Evolutionary conservation across 1,284 basidiomycete genomes (phyloP).

Genomic region (Lentinus polychrous): DNA sequence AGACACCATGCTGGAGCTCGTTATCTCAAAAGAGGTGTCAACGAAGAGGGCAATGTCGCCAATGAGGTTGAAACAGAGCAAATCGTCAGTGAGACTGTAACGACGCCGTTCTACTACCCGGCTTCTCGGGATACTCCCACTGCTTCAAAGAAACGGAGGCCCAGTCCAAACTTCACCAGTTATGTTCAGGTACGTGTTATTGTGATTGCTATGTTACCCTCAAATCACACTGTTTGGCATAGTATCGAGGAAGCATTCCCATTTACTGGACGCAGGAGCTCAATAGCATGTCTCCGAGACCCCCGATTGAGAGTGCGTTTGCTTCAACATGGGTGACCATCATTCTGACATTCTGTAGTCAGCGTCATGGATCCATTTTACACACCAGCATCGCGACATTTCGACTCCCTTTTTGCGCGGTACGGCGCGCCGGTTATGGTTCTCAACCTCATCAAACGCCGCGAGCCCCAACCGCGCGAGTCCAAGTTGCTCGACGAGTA

Average conservation of each 20-base stretch:
- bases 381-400: constrained; percentile 88
- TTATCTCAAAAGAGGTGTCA: constrained; percentile 92
- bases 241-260: constrained; percentile 95
- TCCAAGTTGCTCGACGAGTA: constrained; percentile 93
- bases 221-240: neutral
- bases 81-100: constrained; percentile 91
- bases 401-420: constrained; percentile 85
- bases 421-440: constrained; percentile 92
- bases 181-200: constrained; percentile 70
- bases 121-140: constrained; percentile 27
- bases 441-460: constrained; percentile 92
- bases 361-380: constrained; percentile 96
- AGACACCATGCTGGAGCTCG: constrained; percentile 95
- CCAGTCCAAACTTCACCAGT: constrained; percentile 86
- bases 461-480: constrained; percentile 80
- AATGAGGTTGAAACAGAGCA: constrained; percentile 99
- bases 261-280: constrained; percentile 96
- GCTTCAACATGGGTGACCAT: neutral
- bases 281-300: constrained; percentile 84
- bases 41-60: constrained; percentile 95
- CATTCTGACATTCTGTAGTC: constrained; percentile 40
- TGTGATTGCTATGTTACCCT: neutral
- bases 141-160: constrained; percentile 36
- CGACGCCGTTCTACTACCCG: constrained; percentile 84
- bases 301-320: constrained; percentile 87